phyloP scores from a whole-genome alignment of 331 rosid genomes.

The Spiraea crenata region DNA sequence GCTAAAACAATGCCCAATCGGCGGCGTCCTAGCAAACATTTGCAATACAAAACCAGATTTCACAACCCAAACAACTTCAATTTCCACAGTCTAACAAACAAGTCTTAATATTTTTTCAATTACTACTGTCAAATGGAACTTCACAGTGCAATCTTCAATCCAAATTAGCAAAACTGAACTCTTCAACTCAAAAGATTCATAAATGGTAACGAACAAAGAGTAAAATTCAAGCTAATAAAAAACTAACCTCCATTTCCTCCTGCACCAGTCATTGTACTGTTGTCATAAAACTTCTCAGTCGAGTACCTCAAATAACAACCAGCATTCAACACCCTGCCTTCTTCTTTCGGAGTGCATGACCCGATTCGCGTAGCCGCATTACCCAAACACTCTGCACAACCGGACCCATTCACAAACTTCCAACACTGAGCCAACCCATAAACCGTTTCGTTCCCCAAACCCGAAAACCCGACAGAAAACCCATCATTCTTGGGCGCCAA shows the following conservation, averaged over 20 bases:
- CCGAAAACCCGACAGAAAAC: conserved; percentile 44
- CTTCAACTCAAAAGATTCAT: too few relatives aligned
- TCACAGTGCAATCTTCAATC: too few relatives aligned
- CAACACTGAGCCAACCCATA: conserved; percentile 88
- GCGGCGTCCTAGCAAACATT: conserved; percentile 34
- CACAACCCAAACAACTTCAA: too few relatives aligned
- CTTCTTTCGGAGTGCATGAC: conserved; percentile 50
- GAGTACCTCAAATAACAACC: conserved; percentile 84
- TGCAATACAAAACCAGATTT: neutral
- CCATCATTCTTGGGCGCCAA: conserved; percentile 47
- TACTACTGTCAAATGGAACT: too few relatives aligned
- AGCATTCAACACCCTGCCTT: conserved; percentile 67
- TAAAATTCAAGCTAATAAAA: neutral
- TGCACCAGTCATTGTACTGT: conserved; percentile 32
- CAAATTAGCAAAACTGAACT: too few relatives aligned
- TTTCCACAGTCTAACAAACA: too few relatives aligned
- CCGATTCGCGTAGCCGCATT: conserved; percentile 38
- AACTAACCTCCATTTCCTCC: conserved; percentile 33
- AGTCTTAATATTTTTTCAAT: too few relatives aligned
- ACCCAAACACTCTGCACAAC: conserved; percentile 47
- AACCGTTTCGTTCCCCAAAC: conserved; percentile 39
- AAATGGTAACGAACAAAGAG: neutral
- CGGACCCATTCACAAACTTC: conserved; percentile 44
- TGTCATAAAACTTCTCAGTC: conserved; percentile 44
- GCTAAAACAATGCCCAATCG: conserved; percentile 38